These are phyloP conservation scores for Gliomastix tumulicola DNA, from an alignment of 2,329 filamentous ascomycete species.

Conservation along the genomic window DNA sequence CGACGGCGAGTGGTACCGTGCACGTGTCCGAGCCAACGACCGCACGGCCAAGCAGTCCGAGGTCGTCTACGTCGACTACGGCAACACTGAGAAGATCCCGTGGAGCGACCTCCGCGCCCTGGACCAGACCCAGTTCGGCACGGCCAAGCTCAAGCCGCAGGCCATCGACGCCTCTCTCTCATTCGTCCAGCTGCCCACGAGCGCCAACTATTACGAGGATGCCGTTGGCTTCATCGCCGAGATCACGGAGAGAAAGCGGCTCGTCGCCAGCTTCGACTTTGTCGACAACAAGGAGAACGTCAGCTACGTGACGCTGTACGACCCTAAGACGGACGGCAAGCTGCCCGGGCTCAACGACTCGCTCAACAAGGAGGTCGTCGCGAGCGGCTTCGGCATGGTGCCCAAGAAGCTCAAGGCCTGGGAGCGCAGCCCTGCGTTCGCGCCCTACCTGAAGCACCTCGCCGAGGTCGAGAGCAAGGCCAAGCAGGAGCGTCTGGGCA, in stretches of 20 bases:
- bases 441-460: slow-evolving; percentile 64
- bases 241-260: slow-evolving; percentile 64
- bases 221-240: slow-evolving; percentile 70
- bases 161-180: slow-evolving; percentile 82
- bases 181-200: slow-evolving; percentile 80
- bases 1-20: slow-evolving; percentile 93
- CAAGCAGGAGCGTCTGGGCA: slow-evolving; percentile 73
- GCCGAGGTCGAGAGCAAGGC: slow-evolving; percentile 70
- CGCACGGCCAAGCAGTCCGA: slow-evolving; percentile 83
- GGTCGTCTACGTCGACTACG: slow-evolving; percentile 92
- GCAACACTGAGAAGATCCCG: slow-evolving; percentile 82
- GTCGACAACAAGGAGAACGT: slow-evolving; percentile 72
- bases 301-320: slow-evolving; percentile 82
- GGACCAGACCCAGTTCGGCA: slow-evolving; percentile 68
- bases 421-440: slow-evolving; percentile 68
- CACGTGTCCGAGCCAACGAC: slow-evolving; percentile 85
- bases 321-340: slow-evolving; percentile 56
- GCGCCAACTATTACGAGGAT: slow-evolving; percentile 76
- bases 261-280: slow-evolving; percentile 89
- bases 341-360: slow-evolving; percentile 61
- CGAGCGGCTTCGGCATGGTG: slow-evolving; percentile 82
- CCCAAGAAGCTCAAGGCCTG: slow-evolving; percentile 85
- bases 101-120: slow-evolving; percentile 83
- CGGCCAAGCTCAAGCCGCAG: slow-evolving; percentile 78
- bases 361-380: slow-evolving; percentile 82